Evolutionary conservation across 495 filamentous ascomycete genomes (phyloP), one percentile per base, ranked within the genome.

Genomic region (Aspergillus bertholletiae): DNA sequence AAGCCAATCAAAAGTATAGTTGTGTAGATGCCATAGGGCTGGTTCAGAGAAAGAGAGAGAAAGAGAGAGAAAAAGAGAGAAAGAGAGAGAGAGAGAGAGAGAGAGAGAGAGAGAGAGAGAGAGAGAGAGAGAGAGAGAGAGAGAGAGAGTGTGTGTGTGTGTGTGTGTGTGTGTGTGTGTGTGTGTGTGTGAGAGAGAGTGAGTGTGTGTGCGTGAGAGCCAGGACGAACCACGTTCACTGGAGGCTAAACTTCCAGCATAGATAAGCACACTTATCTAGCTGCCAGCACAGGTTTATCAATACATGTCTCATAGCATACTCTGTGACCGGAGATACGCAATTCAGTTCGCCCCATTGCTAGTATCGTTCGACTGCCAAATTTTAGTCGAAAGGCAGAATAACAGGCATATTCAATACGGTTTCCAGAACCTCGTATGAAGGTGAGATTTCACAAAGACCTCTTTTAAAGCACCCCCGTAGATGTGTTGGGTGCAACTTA

Each of bases 381-480:
- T 13, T 40, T 26, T 20, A 2, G 18, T 22, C 12, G 22, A 13
- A 22, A 23, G 21, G 11, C 0, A 24, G 4, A 21, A 9, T 22
- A 26, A 6, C 41, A 28, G 8, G 15, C 41, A 35, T 45, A 26
- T n/a, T 51, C 3, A 23, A 32, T 35, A 20, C 46, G 50, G 46
- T 63, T 57, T 49, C 56, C 51, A 57, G 54, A 59, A 56, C 60
- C 51, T 61, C 12, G 49, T 32, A 46, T 7, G 26, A 49, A 13
- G 17, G 26, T 21, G 6, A 8, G n/a, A 17, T 30, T 23, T 24
- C n/a, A 28, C 26, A 1, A 49, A 12, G 23, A 34, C 7, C 21
- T 18, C 20, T 22, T 17, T 43, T 22, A 13, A 43, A 43, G 18
- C 7, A 35, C 11, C 21, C 22, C 13, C 30, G 23, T 13, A 52